Base-by-base conservation (phyloP, 1,284 basidiomycete species). In the Phylloporus sp. region DNA sequence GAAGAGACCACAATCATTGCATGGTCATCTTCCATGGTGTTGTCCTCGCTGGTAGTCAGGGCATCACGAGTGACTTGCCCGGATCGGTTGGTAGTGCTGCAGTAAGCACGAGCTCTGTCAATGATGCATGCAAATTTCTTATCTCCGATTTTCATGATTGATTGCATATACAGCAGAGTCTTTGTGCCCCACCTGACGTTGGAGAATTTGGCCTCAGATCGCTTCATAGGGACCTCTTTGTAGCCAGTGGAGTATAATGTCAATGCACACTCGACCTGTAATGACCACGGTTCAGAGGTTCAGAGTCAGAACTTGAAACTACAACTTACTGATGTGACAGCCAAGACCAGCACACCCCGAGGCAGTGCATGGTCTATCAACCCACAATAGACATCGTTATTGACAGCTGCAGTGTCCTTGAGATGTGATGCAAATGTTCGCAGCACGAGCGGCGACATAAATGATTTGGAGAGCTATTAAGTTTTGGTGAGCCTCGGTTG, bases 401-500 rank as follows among this genome's bases (percentile, higher is more conserved):
- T 27, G 27, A 56, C 55, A 15, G 20, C 29, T 23, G 41, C 5
- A 53, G 43, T 10, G 23, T 58, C 43, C 23, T 39, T 47, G 55
- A 64, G 1, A n/a, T 64, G 55, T 1, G 63, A 47, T n/a, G 32
- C 43, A 29, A 64, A 57, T 1, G 35, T 64, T n/a, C 37, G 29
- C 32, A 64, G 20, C 5, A 64, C n/a, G 17, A 64, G 55, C 12
- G 1, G 55, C 4, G 32, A 64, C 8, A 58, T 3, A 37, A 58
- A 64, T 27, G 56, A 64, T 23, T 64, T 57, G 4, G 55, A 63
- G 29, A 27, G 4, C 63, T 64, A 58, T 14, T 35, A 10, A 10
- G 8, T 37, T 35, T 3, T 32, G 20, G 17, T 23, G n/a, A 17
- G 8, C 41, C 15, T 6, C 5, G 5, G 19, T 43, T 39, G 20